A percentile compares a stretch with the other conserved stretches of the same genome.
Evolutionary conservation across 148 eudicot species (phyloP).

Genomic region (Fagopyrum homotropicum): DNA sequence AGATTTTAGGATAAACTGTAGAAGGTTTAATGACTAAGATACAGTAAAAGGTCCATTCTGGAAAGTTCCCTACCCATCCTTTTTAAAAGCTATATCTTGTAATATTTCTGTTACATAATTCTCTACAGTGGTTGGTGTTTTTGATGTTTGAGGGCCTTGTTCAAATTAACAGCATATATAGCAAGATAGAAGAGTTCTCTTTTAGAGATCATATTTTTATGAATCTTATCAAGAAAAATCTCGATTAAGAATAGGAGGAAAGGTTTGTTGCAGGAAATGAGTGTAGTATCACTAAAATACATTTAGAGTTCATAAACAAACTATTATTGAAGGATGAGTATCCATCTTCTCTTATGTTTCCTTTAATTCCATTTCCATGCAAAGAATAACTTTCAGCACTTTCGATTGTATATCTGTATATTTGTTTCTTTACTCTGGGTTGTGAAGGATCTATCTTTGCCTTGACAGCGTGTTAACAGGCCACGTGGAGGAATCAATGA

Average conservation of each 20-base stretch:
- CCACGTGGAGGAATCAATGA: constrained; percentile 93
- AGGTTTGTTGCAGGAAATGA: not conserved
- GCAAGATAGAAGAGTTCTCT: not conserved
- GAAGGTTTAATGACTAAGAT: not conserved
- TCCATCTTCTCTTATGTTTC: not conserved
- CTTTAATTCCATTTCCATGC: not conserved
- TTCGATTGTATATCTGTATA: not conserved
- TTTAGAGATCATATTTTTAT: not conserved
- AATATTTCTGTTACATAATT: not conserved
- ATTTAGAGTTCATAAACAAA: not conserved
- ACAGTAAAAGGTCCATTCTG: not conserved
- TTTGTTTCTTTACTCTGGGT: not conserved
- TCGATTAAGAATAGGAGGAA: not conserved
- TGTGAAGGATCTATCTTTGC: constrained; percentile 2
- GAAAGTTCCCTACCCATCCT: not conserved
- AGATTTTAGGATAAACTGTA: not conserved
- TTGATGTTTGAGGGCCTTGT: not conserved
- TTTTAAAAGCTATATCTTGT: too few relatives aligned
- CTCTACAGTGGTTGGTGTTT: not conserved
- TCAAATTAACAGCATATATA: not conserved
- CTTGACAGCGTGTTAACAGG: constrained; percentile 79
- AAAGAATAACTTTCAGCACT: not conserved
- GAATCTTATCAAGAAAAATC: not conserved
- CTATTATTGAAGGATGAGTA: not conserved
- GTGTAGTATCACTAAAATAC: not conserved